These are phyloP conservation scores for Citrus trifoliata DNA, from an alignment of 345 rosid species.

Conservation along the genomic window DNA sequence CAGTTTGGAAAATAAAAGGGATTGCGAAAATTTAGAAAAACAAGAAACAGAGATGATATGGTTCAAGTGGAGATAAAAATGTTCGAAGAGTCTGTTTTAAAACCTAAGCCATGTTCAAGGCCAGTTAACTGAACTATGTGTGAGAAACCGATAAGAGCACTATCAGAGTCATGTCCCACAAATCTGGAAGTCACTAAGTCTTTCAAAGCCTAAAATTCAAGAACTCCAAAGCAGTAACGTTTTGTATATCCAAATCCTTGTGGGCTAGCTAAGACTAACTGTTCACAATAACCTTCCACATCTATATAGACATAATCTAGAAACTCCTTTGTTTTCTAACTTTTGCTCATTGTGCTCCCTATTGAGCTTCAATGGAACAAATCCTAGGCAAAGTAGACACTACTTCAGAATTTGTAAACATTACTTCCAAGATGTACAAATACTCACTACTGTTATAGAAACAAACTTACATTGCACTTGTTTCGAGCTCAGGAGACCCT, in stretches of 20 bases:
- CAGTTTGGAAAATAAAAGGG: not conserved
- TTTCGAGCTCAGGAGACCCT: conserved; percentile 7
- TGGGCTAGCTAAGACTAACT: not conserved
- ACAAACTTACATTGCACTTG: conserved; percentile 18
- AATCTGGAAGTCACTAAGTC: no score
- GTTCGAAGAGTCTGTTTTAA: not conserved
- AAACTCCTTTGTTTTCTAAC: not conserved
- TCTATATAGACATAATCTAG: not conserved
- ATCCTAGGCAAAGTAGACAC: not conserved
- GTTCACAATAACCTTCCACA: not conserved
- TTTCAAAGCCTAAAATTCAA: no score
- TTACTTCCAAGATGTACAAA: not conserved
- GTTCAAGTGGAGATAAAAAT: not conserved
- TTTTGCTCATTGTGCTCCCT: not conserved
- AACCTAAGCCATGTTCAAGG: conserved; percentile 1
- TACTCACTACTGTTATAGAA: not conserved
- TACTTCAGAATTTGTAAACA: not conserved
- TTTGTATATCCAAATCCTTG: no score
- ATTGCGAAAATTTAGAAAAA: not conserved
- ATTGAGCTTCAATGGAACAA: not conserved
- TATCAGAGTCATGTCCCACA: no score
- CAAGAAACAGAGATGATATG: no score
- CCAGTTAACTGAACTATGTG: no score
- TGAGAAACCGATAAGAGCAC: no score
- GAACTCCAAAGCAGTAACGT: no score